Evolutionary conservation across 331 rosid species (phyloP).

Genomic region (Malus hybrid): DNA sequence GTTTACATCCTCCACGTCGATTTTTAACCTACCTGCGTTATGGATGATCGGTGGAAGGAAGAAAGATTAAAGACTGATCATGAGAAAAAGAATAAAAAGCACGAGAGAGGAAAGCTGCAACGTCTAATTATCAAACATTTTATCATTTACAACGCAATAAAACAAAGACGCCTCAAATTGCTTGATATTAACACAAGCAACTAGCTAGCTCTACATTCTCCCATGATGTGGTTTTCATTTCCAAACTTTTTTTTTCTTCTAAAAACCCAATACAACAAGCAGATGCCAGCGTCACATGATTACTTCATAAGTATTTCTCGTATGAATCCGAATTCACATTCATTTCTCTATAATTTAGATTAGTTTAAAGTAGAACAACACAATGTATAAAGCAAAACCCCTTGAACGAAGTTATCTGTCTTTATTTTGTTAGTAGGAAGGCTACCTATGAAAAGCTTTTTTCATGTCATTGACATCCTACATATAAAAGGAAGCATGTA

Average conservation of each 20-base stretch:
- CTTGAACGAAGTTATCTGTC: not conserved
- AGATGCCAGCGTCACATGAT: not conserved
- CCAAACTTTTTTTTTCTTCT: not conserved
- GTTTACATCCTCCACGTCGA: not conserved
- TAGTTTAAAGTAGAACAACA: too few species aligned
- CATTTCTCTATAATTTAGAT: too few species aligned
- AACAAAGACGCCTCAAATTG: not conserved
- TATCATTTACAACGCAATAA: not conserved
- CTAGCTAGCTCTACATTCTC: not conserved
- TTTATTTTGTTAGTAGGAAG: not conserved
- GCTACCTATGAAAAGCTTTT: not conserved
- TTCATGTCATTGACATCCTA: not conserved
- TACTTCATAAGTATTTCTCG: not conserved
- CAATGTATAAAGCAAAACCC: too few species aligned
- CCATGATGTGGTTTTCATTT: slow-evolving; percentile 4
- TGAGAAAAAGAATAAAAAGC: slow-evolving; percentile 4
- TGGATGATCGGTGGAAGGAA: not conserved
- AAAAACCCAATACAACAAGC: not conserved
- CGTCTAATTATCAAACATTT: not conserved
- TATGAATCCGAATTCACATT: not conserved
- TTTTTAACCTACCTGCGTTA: not conserved
- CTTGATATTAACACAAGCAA: not conserved
- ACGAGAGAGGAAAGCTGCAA: slow-evolving; percentile 9
- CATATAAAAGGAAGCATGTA: not conserved
- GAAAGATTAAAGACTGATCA: not conserved